These are phyloP conservation scores for Phytopythium vexans DNA, from an alignment of 352 stramenopile genomes.

Conservation along the genomic window DNA sequence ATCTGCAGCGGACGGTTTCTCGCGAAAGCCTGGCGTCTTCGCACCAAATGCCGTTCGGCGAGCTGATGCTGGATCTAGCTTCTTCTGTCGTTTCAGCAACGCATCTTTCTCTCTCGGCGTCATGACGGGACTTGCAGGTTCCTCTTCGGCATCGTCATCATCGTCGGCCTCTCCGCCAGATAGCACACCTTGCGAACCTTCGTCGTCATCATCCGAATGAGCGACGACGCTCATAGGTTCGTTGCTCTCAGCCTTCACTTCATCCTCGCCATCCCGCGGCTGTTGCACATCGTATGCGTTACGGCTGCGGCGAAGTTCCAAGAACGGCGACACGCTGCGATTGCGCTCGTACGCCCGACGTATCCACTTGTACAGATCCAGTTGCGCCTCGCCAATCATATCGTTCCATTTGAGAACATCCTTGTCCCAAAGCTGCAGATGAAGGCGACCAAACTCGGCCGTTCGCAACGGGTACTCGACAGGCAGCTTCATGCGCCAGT, in stretches of 20 bases:
- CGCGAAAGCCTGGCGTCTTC: slow-evolving; percentile 18
- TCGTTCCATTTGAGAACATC: slow-evolving; percentile 93
- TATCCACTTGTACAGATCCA: slow-evolving; percentile 86
- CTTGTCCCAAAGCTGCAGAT: slow-evolving; percentile 92
- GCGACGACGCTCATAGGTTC: background rate
- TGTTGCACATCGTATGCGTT: background rate
- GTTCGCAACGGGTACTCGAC: slow-evolving; percentile 77
- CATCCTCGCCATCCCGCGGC: background rate
- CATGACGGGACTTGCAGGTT: slow-evolving; percentile 5
- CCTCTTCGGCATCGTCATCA: slow-evolving; percentile 16
- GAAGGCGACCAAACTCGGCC: slow-evolving; percentile 81
- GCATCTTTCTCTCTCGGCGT: slow-evolving; percentile 38
- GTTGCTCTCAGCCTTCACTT: background rate
- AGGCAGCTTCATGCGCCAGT: slow-evolving; percentile 89
- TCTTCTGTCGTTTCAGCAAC: slow-evolving; percentile 27
- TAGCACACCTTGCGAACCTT: slow-evolving; percentile 1
- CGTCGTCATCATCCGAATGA: slow-evolving; percentile 18
- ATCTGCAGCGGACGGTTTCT: slow-evolving; percentile 16
- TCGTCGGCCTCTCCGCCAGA: slow-evolving; percentile 8
- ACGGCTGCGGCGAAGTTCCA: slow-evolving; percentile 46
- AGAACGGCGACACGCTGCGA: slow-evolving; percentile 52
- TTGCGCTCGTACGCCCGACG: slow-evolving; percentile 59
- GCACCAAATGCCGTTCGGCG: slow-evolving; percentile 10
- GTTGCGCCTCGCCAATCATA: slow-evolving; percentile 78
- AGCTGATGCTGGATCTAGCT: background rate